Conservation (phyloP, 768 basidiomycete species). For the Xerocomellus intermedius region DNA sequence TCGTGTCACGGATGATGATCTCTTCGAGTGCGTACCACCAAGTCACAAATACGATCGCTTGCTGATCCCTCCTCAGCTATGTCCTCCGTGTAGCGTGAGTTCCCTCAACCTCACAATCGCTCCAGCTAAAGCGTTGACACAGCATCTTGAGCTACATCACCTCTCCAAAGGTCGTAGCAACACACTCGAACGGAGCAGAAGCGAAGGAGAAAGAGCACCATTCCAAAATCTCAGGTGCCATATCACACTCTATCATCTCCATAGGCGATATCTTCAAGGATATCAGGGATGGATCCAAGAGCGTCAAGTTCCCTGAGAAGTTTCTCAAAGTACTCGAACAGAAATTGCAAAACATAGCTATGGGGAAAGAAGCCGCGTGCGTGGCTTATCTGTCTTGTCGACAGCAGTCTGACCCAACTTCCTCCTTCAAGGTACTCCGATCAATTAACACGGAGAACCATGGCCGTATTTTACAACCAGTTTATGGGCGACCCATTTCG, state of each 20-base stretch:
- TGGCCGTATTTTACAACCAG: slow-evolving; percentile 91
- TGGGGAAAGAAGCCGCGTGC: slow-evolving; percentile 88
- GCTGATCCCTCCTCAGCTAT: slow-evolving; percentile 51
- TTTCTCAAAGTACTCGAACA: slow-evolving; percentile 87
- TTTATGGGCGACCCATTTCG: slow-evolving; percentile 84
- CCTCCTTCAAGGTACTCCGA: slow-evolving; percentile 69
- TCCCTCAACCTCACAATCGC: neutral
- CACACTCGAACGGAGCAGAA: slow-evolving; percentile 35
- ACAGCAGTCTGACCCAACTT: slow-evolving; percentile 5
- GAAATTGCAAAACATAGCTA: slow-evolving; percentile 87
- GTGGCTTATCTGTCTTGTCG: slow-evolving; percentile 32
- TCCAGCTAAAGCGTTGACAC: slow-evolving; percentile 12
- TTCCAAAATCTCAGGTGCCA: slow-evolving; percentile 61
- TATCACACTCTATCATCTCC: slow-evolving; percentile 52
- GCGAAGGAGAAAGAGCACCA: slow-evolving; percentile 62
- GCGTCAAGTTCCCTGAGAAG: slow-evolving; percentile 92
- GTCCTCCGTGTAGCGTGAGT: slow-evolving; percentile 82
- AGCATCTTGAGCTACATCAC: slow-evolving; percentile 75
- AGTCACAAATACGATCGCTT: neutral
- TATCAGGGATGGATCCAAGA: slow-evolving; percentile 73
- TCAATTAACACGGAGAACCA: slow-evolving; percentile 82
- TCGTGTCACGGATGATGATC: slow-evolving; percentile 79
- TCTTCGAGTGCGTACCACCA: slow-evolving; percentile 66
- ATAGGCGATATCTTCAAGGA: slow-evolving; percentile 83
- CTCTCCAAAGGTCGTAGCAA: slow-evolving; percentile 50